These are phyloP conservation scores for Tylopilus orsonianus DNA, from an alignment of 1,284 basidiomycete genomes.

Conservation along the genomic window DNA sequence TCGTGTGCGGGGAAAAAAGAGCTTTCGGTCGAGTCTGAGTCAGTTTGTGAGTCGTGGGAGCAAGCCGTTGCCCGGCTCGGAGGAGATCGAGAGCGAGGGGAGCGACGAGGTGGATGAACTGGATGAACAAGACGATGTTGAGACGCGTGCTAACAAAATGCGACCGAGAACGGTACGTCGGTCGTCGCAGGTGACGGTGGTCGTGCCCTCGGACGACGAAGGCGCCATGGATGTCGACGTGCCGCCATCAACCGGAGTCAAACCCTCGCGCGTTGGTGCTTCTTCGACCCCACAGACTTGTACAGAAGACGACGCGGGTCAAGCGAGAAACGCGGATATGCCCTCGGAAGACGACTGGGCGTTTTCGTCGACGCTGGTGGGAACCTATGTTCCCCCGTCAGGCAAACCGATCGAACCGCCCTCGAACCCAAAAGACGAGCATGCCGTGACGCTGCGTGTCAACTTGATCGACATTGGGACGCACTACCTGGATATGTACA, in stretches of 20 bases:
- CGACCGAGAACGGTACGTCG: constrained; percentile 16
- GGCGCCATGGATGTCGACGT: constrained; percentile 29
- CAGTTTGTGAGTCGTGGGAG: constrained; percentile 56
- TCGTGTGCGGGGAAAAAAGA: constrained; percentile 11
- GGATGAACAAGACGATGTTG: constrained; percentile 6
- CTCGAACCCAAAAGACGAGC: constrained; percentile 6
- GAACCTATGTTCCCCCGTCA: constrained; percentile 20
- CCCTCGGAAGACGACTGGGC: constrained; percentile 31
- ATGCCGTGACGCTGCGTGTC: constrained; percentile 42
- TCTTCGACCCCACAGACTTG: neutral
- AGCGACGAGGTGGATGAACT: constrained; percentile 22
- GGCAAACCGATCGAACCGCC: constrained; percentile 19
- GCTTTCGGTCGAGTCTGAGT: constrained; percentile 47
- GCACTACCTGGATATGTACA: constrained; percentile 27
- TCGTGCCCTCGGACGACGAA: constrained; percentile 30
- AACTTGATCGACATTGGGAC: constrained; percentile 42
- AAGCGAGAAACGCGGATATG: constrained; percentile 22
- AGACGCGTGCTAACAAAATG: neutral
- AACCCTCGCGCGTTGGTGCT: constrained; percentile 1
- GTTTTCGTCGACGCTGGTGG: constrained; percentile 29
- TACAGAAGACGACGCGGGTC: neutral
- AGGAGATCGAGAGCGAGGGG: constrained; percentile 21
- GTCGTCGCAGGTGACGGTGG: constrained; percentile 26
- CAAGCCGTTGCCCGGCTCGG: constrained; percentile 19
- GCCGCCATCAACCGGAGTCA: neutral